Evolutionary conservation across 345 rosid genomes (phyloP).

Genomic region (Dipteronia dyeriana): DNA sequence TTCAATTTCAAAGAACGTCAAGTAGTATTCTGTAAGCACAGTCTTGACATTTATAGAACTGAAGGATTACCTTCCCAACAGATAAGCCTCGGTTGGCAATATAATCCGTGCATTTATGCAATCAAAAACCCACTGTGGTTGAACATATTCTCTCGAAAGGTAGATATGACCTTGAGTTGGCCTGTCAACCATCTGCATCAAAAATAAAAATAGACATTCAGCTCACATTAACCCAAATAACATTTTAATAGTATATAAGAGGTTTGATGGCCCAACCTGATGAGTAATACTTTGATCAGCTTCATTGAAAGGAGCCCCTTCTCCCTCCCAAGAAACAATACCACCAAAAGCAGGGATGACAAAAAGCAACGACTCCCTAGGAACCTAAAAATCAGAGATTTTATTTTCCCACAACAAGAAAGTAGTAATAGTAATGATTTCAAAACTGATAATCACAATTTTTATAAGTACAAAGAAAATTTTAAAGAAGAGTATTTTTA

Average conservation of each 20-base stretch:
- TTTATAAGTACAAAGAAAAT: not conserved
- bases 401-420: not conserved
- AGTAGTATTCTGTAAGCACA: not conserved
- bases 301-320: constrained; percentile 81
- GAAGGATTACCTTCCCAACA: constrained; percentile 72
- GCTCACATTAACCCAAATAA: not conserved
- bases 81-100: constrained; percentile 69
- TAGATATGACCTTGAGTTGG: constrained; percentile 81
- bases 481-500: not conserved
- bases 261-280: constrained; percentile 60
- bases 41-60: not conserved
- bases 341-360: constrained; percentile 97
- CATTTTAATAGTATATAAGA: not conserved
- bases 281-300: constrained; percentile 82
- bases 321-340: constrained; percentile 93
- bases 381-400: constrained; percentile 54
- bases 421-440: not conserved
- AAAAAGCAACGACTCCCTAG: constrained; percentile 89
- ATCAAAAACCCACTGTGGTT: constrained; percentile 95
- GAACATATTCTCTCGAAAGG: constrained; percentile 84
- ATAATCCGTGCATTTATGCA: constrained; percentile 74
- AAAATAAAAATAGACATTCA: constrained; percentile 14
- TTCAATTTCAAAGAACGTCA: not conserved
- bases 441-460: constrained; percentile 5
- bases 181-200: constrained; percentile 80